Evolutionary conservation across 192 early-diverging fungal species (phyloP).

Genomic region (Dissophora ornata): DNA sequence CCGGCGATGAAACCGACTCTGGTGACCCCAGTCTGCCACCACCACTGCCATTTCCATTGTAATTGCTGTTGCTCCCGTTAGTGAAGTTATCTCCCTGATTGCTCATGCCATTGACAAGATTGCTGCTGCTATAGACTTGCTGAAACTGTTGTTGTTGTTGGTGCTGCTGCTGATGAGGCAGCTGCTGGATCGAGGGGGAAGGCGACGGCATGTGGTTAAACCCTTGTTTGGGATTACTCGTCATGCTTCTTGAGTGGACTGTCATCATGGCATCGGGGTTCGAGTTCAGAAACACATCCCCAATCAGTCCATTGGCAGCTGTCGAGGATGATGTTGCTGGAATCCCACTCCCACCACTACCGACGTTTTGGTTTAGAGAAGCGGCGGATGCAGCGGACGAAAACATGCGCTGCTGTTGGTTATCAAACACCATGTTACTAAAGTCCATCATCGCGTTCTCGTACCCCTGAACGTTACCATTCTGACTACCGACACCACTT

Average conservation of each 20-base stretch:
- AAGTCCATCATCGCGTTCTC: constrained; percentile 5
- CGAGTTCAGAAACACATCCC: background rate
- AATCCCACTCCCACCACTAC: background rate
- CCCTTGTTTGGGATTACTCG: background rate
- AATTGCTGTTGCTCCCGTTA: constrained; percentile 5
- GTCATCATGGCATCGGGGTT: background rate
- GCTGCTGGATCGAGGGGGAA: background rate
- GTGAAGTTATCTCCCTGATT: background rate
- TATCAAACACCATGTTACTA: constrained; percentile 6
- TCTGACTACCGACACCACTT: background rate
- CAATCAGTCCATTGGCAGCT: background rate
- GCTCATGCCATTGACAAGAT: background rate
- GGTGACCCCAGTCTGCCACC: constrained; percentile 18
- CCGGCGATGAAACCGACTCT: constrained; percentile 22
- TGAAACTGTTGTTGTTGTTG: constrained; percentile 7
- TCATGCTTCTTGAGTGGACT: background rate
- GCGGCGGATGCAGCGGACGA: background rate
- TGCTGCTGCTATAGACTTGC: background rate
- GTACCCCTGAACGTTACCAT: background rate
- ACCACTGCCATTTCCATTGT: background rate
- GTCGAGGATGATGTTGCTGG: background rate
- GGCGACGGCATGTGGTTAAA: background rate
- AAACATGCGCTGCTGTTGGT: constrained; percentile 18
- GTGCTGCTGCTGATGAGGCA: background rate
- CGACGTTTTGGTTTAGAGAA: background rate